These are phyloP conservation scores for Suhomyces anneliseae DNA, from an alignment of 1,139 yeast genomes.

Conservation along the genomic window DNA sequence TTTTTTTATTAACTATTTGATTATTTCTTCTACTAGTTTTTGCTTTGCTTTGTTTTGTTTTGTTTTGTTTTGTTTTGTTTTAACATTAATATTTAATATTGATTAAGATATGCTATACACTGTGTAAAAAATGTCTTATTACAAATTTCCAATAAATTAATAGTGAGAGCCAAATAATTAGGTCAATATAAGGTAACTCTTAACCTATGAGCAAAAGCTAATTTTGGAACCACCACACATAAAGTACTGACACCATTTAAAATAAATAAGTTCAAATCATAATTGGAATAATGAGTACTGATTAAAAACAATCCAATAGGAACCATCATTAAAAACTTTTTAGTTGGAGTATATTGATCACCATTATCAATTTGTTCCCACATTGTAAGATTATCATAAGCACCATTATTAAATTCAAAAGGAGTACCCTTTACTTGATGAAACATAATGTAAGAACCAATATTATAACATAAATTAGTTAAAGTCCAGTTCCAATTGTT, in stretches of 20 bases:
- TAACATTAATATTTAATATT: not conserved
- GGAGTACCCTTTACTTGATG: slow-evolving; percentile 97
- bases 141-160: not conserved
- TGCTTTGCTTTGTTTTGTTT: no score
- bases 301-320: slow-evolving; percentile 85
- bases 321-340: slow-evolving; percentile 86
- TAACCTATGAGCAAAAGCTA: slow-evolving; percentile 77
- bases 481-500: slow-evolving; percentile 92
- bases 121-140: not conserved
- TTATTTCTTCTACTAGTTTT: no score
- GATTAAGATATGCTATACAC: not conserved
- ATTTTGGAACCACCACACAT: slow-evolving; percentile 83
- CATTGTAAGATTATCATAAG: slow-evolving; percentile 93
- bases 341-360: slow-evolving; percentile 94
- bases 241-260: slow-evolving; percentile 79
- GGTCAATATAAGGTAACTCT: slow-evolving; percentile 56
- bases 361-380: slow-evolving; percentile 99
- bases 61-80: no score
- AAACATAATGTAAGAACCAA: slow-evolving; percentile 94
- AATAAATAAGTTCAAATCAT: slow-evolving; percentile 75
- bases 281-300: slow-evolving; percentile 88
- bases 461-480: slow-evolving; percentile 84
- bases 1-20: no score
- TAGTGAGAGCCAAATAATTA: not conserved
- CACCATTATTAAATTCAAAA: slow-evolving; percentile 94